Conservation (phyloP, 2,329 filamentous ascomycete species). For the Lasiodiplodia sp. region DNA sequence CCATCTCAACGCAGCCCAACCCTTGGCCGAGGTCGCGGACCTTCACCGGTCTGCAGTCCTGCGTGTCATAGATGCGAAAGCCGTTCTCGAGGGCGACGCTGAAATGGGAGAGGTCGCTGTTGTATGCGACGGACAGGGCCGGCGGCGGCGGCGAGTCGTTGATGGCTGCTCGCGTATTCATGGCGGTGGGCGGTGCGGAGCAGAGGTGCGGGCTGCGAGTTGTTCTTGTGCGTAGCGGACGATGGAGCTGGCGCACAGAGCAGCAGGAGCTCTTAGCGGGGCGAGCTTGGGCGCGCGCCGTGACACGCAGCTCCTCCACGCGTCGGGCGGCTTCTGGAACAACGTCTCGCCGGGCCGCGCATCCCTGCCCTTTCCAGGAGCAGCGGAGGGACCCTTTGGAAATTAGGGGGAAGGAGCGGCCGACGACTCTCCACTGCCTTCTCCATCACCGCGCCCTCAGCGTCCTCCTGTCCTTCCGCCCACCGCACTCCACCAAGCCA, state of each 20-base stretch:
- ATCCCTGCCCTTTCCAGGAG: conserved; percentile 29
- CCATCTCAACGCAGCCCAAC: conserved; percentile 83
- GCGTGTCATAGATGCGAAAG: conserved; percentile 64
- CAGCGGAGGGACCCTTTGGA: conserved; percentile 31
- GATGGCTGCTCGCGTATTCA: conserved; percentile 90
- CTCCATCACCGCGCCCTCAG: conserved; percentile 29
- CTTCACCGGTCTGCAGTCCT: conserved; percentile 41
- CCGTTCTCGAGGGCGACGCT: conserved; percentile 85
- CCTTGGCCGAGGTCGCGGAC: conserved; percentile 63
- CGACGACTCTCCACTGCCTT: conserved; percentile 29
- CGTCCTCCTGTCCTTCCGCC: conserved; percentile 26
- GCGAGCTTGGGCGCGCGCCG: conserved; percentile 29
- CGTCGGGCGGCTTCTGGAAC: conserved; percentile 19
- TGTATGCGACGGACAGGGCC: conserved; percentile 86
- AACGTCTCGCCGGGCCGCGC: conserved; percentile 25
- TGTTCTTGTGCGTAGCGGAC: neutral
- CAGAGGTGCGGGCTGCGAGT: neutral
- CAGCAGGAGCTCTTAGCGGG: conserved; percentile 10
- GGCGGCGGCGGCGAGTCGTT: conserved; percentile 76
- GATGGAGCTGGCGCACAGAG: conserved; percentile 4
- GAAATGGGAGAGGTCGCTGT: conserved; percentile 84
- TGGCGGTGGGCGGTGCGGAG: conserved; percentile 49
- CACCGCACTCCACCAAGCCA: conserved; percentile 14
- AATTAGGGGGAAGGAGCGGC: conserved; percentile 32
- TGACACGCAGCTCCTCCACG: conserved; percentile 23